phyloP scores from a whole-genome alignment of 2,329 filamentous ascomycete species.

The Fusarium lateritium region DNA sequence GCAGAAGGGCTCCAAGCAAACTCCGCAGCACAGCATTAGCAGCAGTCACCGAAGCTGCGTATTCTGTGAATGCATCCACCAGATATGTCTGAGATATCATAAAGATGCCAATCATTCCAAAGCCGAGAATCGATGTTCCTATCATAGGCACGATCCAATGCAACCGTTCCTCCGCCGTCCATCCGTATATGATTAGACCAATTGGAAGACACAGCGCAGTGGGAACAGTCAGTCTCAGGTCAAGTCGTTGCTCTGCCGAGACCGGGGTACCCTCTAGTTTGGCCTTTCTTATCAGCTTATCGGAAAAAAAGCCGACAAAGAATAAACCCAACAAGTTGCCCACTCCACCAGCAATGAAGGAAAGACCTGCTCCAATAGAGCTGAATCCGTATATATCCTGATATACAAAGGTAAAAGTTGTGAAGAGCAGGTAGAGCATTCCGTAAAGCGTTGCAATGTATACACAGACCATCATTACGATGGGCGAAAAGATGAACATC shows the following conservation, averaged over 20 bases:
- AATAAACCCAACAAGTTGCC: conserved; percentile 16
- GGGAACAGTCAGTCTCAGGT: neutral
- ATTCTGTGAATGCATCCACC: neutral
- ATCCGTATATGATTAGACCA: neutral
- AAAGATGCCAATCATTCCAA: conserved; percentile 1
- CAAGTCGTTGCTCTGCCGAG: neutral
- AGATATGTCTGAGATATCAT: neutral
- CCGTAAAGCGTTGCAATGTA: conserved; percentile 69
- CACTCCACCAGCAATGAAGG: conserved; percentile 43
- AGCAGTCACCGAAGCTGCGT: neutral
- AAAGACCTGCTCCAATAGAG: conserved; percentile 41
- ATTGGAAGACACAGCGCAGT: neutral
- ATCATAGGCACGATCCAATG: conserved; percentile 1
- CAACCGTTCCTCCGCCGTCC: neutral
- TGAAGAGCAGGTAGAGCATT: conserved; percentile 68
- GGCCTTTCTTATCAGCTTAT: neutral
- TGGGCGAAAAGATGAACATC: conserved; percentile 66
- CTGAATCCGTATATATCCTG: conserved; percentile 58
- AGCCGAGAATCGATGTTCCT: neutral
- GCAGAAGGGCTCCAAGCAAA: neutral
- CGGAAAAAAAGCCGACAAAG: neutral
- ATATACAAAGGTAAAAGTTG: conserved; percentile 68
- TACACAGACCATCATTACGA: conserved; percentile 61
- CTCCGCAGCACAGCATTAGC: neutral
- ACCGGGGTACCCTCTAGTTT: neutral